Evolutionary conservation across 2,329 filamentous ascomycete genomes (phyloP).

Genomic region (Sporothrix curviconia): DNA sequence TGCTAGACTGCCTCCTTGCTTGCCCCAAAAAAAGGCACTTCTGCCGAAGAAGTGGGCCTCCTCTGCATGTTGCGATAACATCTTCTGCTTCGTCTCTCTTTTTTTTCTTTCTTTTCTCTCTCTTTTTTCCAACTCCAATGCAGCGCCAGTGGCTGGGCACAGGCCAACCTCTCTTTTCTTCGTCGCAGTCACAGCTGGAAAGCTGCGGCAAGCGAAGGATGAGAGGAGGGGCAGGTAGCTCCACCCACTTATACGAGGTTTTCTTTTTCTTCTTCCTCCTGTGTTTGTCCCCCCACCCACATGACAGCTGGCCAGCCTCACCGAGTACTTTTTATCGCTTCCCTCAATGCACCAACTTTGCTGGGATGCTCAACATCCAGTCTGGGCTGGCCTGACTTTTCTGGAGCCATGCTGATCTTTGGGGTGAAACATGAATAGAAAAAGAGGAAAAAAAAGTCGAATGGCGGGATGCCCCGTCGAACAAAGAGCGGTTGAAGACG

Average conservation of each 20-base stretch:
- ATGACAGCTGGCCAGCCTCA: background rate
- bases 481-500: background rate
- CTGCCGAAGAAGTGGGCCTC: background rate
- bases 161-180: background rate
- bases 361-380: too few relatives aligned
- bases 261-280: background rate
- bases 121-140: background rate
- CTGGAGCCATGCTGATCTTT: background rate
- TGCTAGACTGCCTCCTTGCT: too few relatives aligned
- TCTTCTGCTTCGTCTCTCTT: too few relatives aligned
- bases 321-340: background rate
- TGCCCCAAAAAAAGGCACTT: background rate
- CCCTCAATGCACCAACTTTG: background rate
- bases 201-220: background rate
- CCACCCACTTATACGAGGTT: constrained; percentile 9
- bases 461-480: background rate
- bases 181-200: background rate
- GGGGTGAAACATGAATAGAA: too few relatives aligned
- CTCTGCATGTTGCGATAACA: too few relatives aligned
- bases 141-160: background rate
- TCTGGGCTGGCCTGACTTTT: background rate
- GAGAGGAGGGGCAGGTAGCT: background rate
- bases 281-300: background rate
- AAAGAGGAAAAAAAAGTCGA: too few relatives aligned
- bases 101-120: too few relatives aligned